These are phyloP conservation scores for Breynia disticha DNA, from an alignment of 441 rosid genomes.

Conservation along the genomic window DNA sequence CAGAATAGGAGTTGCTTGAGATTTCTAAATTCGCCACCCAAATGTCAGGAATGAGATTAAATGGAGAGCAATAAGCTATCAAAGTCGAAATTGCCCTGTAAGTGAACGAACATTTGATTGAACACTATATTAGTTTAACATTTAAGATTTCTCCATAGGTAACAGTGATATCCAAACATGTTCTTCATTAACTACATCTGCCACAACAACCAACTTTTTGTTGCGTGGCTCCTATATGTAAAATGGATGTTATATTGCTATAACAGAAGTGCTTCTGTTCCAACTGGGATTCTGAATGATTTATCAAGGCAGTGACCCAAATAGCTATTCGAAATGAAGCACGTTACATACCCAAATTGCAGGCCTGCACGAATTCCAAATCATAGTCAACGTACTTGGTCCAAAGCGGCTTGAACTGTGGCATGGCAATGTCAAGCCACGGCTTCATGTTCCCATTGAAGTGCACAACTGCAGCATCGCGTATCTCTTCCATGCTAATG, in stretches of 20 bases:
- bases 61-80: too few species aligned
- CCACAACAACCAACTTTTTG: conserved; percentile 14
- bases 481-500: conserved; percentile 86
- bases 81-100: not conserved
- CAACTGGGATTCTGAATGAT: too few species aligned
- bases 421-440: conserved; percentile 96
- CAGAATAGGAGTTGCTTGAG: too few species aligned
- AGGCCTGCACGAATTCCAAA: conserved; percentile 75
- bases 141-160: not conserved
- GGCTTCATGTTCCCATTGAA: conserved; percentile 97
- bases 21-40: too few species aligned
- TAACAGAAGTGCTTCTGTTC: not conserved
- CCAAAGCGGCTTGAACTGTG: conserved; percentile 89
- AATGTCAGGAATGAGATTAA: too few species aligned
- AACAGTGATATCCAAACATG: not conserved
- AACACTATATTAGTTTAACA: not conserved
- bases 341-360: conserved; percentile 70
- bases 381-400: conserved; percentile 78
- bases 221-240: conserved; percentile 18
- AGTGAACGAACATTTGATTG: not conserved
- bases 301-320: too few species aligned
- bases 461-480: conserved; percentile 84
- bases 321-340: too few species aligned
- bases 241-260: conserved; percentile 2
- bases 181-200: conserved; percentile 9